phyloP scores from a whole-genome alignment of 2,329 filamentous ascomycete species.

The Alternaria ventricosa region DNA sequence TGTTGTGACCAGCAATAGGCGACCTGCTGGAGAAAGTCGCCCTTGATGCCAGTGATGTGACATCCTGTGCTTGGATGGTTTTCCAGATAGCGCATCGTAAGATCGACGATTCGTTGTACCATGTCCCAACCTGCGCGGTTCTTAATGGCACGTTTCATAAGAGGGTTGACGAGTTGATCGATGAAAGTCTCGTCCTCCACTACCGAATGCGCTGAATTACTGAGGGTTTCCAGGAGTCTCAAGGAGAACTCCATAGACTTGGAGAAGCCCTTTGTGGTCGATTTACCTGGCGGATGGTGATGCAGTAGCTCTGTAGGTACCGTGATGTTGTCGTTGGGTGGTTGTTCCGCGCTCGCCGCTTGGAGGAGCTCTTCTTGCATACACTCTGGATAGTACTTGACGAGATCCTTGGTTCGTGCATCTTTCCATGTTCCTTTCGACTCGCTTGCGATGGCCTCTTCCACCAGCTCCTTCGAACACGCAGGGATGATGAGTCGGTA shows the following conservation, averaged over 20 bases:
- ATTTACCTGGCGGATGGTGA: constrained; percentile 13
- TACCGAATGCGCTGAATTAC: neutral
- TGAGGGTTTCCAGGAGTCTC: constrained; percentile 18
- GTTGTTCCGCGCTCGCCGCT: constrained; percentile 5
- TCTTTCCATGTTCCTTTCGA: constrained; percentile 8
- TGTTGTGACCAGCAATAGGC: constrained; percentile 32
- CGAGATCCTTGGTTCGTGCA: constrained; percentile 8
- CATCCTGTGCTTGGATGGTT: constrained; percentile 12
- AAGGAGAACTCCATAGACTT: constrained; percentile 39
- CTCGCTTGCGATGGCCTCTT: constrained; percentile 3
- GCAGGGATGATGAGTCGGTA: constrained; percentile 30
- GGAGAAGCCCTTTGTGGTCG: constrained; percentile 21
- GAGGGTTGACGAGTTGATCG: constrained; percentile 23
- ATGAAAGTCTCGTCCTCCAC: constrained; percentile 20
- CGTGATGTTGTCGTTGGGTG: neutral
- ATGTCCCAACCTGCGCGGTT: constrained; percentile 22
- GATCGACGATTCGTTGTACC: constrained; percentile 24
- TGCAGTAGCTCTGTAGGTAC: constrained; percentile 13
- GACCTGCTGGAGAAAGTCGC: constrained; percentile 25
- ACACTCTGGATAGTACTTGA: constrained; percentile 23
- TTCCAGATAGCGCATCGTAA: constrained; percentile 25
- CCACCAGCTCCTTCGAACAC: constrained; percentile 28
- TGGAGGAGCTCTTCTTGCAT: constrained; percentile 20
- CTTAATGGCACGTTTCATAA: constrained; percentile 28
- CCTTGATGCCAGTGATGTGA: constrained; percentile 4